These are phyloP conservation scores for Calamus simplicifolius DNA, from an alignment of 176 grass and related monocot species.

Conservation along the genomic window DNA sequence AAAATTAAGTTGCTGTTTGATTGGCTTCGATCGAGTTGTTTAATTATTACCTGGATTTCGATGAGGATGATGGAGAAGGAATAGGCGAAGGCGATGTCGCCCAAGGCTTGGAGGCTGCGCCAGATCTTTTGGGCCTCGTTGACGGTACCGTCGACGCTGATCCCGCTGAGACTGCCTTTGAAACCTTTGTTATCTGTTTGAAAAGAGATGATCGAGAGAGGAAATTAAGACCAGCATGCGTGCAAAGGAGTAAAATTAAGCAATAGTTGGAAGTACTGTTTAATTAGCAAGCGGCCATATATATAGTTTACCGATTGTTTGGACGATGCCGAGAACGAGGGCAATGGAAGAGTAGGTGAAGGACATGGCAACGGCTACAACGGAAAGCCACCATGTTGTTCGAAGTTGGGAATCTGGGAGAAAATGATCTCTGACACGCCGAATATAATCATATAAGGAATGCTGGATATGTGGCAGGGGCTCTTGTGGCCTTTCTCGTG, in stretches of 20 bases:
- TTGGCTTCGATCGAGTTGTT: background rate
- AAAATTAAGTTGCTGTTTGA: too few relatives aligned
- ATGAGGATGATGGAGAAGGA: slow-evolving; percentile 63
- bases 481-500: slow-evolving; percentile 30
- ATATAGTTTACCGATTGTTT: slow-evolving; percentile 29
- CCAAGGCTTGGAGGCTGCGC: slow-evolving; percentile 51
- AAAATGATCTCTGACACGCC: slow-evolving; percentile 35
- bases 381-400: slow-evolving; percentile 79
- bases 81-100: slow-evolving; percentile 61
- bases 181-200: slow-evolving; percentile 24
- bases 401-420: slow-evolving; percentile 65
- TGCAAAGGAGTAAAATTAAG: too few relatives aligned
- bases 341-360: slow-evolving; percentile 67
- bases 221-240: background rate
- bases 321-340: slow-evolving; percentile 39
- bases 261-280: too few relatives aligned
- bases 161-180: slow-evolving; percentile 47
- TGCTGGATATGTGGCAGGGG: slow-evolving; percentile 39
- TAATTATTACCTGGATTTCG: slow-evolving; percentile 65
- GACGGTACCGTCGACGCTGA: slow-evolving; percentile 29
- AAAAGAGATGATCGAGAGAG: background rate
- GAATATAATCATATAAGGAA: slow-evolving; percentile 60
- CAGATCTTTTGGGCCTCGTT: slow-evolving; percentile 33
- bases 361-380: slow-evolving; percentile 60
- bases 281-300: too few relatives aligned